Conservation (phyloP, 257 asterid genomes). For the Thymus quinquecostatus region DNA sequence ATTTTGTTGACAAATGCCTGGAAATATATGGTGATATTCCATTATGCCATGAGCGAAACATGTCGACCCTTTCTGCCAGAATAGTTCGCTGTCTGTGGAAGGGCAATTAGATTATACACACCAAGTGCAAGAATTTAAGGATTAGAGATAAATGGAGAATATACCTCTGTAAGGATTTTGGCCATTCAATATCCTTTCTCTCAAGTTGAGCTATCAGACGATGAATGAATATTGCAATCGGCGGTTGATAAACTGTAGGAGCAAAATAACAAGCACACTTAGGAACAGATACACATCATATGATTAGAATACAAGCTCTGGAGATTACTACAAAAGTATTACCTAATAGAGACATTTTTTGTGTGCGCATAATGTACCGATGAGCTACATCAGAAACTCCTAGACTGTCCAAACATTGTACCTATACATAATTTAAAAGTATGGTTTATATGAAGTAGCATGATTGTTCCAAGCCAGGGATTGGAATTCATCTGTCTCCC, state of each 20-base stretch:
- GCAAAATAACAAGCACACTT: slow-evolving; percentile 28
- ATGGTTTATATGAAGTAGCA: slow-evolving; percentile 4
- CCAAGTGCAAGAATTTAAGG: slow-evolving; percentile 21
- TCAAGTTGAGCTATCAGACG: slow-evolving; percentile 77
- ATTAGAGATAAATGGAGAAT: slow-evolving; percentile 13
- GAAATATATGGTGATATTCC: slow-evolving; percentile 75
- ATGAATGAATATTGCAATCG: slow-evolving; percentile 71
- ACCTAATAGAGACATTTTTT: slow-evolving; percentile 87
- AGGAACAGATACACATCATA: slow-evolving; percentile 22
- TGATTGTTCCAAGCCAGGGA: slow-evolving; percentile 6
- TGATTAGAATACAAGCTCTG: slow-evolving; percentile 19
- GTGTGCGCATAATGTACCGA: slow-evolving; percentile 78
- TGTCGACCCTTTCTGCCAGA: slow-evolving; percentile 75
- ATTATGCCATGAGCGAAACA: slow-evolving; percentile 74
- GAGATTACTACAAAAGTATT: slow-evolving; percentile 33
- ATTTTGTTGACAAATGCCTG: slow-evolving; percentile 82
- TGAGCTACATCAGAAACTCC: slow-evolving; percentile 71
- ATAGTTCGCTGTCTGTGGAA: slow-evolving; percentile 61
- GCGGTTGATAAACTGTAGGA: slow-evolving; percentile 86
- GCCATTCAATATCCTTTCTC: slow-evolving; percentile 86
- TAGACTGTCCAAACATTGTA: slow-evolving; percentile 76
- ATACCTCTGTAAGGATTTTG: slow-evolving; percentile 90
- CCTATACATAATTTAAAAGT: slow-evolving; percentile 49
- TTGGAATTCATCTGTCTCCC: neutral
- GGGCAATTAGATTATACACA: slow-evolving; percentile 26